Evolutionary conservation across 768 basidiomycete genomes (phyloP).

Genomic region (Leucosporidium creatinivorum): DNA sequence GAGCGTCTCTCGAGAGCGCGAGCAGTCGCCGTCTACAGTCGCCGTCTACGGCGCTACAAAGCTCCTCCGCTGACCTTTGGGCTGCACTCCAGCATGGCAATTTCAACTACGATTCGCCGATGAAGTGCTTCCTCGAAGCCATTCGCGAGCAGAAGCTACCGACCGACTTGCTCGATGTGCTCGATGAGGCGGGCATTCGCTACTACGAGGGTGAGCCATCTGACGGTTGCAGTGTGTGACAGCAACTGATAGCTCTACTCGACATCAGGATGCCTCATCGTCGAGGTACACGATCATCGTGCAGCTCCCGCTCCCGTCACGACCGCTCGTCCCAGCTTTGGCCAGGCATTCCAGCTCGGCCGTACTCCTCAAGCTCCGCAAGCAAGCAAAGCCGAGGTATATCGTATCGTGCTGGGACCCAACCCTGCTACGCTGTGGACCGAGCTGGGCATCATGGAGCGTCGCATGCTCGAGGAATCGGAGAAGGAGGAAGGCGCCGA

Average conservation of each 20-base stretch:
- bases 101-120: constrained; percentile 44
- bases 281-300: constrained; percentile 47
- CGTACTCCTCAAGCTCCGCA: constrained; percentile 18
- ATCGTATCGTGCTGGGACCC: constrained; percentile 40
- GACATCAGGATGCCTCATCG: constrained; percentile 42
- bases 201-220: constrained; percentile 34
- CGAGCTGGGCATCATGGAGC: constrained; percentile 35
- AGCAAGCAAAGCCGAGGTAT: constrained; percentile 25
- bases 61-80: neutral
- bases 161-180: constrained; percentile 40
- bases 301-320: neutral
- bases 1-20: constrained; percentile 13
- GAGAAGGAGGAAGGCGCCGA: constrained; percentile 14
- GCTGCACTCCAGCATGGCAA: constrained; percentile 37
- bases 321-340: constrained; percentile 3
- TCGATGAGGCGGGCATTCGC: constrained; percentile 37
- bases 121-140: constrained; percentile 46
- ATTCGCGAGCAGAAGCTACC: constrained; percentile 45
- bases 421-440: constrained; percentile 39
- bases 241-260: constrained; percentile 5
- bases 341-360: constrained; percentile 14
- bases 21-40: neutral
- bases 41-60: too few species aligned
- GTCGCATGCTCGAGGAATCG: constrained; percentile 9
- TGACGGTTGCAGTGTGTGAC: constrained; percentile 28